Evolutionary conservation across 352 stramenopile species (phyloP).

Genomic region (Phytophthora parvispora): DNA sequence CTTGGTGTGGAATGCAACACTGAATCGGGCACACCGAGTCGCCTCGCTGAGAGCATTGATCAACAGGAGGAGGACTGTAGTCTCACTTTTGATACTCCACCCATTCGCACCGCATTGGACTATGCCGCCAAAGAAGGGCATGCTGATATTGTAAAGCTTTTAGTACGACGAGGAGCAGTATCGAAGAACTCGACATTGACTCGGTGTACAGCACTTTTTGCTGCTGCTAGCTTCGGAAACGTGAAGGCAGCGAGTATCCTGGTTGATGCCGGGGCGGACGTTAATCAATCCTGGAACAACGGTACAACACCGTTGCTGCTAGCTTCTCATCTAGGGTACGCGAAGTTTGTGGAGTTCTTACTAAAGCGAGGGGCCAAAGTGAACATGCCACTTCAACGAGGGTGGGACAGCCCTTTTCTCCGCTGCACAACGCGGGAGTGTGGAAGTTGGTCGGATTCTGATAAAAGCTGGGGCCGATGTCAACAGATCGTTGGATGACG

Average conservation of each 20-base stretch:
- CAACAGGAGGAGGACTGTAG: no score
- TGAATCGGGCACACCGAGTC: background rate
- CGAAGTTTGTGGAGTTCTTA: constrained; percentile 1
- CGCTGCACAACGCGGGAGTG: background rate
- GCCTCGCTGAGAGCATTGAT: no score
- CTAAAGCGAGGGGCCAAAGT: background rate
- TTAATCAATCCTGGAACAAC: background rate
- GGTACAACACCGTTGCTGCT: background rate
- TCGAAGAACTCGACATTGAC: background rate
- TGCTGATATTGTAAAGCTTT: background rate
- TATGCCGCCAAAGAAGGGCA: background rate
- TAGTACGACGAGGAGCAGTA: background rate
- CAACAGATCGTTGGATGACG: background rate
- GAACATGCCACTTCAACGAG: background rate
- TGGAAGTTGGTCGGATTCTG: background rate
- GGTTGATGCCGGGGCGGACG: constrained; percentile 1
- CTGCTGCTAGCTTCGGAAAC: background rate
- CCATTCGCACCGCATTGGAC: background rate
- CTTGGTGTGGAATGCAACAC: background rate
- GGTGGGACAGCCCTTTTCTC: constrained; percentile 5
- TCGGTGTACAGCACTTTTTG: background rate
- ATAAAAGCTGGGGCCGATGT: constrained; percentile 1
- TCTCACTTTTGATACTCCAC: background rate
- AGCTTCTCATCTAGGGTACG: background rate
- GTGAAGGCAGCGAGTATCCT: constrained; percentile 1